These are phyloP conservation scores for Thuidium tamariscinum DNA, from an alignment of 225 moss, liverwort and hornwort species.

Conservation along the genomic window DNA sequence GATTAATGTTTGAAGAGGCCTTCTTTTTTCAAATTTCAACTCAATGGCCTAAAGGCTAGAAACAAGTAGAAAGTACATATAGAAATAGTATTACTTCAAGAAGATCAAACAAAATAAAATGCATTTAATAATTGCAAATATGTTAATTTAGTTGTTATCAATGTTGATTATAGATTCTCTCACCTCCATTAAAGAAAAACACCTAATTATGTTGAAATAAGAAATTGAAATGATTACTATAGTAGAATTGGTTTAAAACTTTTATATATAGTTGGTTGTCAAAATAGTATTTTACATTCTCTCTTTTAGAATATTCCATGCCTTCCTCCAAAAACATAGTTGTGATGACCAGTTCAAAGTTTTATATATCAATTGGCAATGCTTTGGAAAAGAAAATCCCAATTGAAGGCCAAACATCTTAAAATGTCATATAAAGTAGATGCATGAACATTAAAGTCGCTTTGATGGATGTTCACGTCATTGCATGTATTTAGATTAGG, in stretches of 20 bases:
- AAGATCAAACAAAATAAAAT: neutral
- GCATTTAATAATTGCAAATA: neutral
- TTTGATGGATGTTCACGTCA: accelerated
- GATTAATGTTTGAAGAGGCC: neutral
- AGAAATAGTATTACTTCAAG: neutral
- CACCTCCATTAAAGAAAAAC: accelerated
- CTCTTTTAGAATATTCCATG: accelerated
- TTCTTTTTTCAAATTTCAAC: accelerated
- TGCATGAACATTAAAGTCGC: neutral
- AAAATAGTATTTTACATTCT: neutral
- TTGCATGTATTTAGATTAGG: neutral
- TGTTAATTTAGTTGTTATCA: accelerated
- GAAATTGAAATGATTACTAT: neutral
- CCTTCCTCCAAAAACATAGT: accelerated
- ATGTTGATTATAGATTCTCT: accelerated
- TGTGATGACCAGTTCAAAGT: accelerated
- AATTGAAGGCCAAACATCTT: neutral
- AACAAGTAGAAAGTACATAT: neutral
- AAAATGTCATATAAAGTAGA: neutral
- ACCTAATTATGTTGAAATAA: neutral
- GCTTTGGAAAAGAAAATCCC: accelerated
- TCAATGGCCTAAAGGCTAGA: accelerated
- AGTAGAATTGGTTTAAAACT: accelerated
- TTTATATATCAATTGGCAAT: neutral
- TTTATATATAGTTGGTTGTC: too few relatives aligned